Conservation (phyloP, 2,329 filamentous ascomycete genomes). For the Nemania sp. region DNA sequence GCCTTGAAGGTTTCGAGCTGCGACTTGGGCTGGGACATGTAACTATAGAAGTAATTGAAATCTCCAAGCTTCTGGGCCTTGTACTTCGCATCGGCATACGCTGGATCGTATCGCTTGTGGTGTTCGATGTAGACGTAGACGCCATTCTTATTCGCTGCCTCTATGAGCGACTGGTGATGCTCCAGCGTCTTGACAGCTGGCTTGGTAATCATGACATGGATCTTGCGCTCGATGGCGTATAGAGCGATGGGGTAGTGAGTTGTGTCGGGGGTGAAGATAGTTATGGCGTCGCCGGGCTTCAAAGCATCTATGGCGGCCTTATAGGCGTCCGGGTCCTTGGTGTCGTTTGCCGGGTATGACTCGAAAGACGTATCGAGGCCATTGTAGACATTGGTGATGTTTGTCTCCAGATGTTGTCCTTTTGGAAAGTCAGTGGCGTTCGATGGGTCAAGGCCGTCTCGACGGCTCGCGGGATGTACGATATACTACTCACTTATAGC, state of each 20-base stretch:
- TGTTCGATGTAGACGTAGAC: slow-evolving; percentile 95
- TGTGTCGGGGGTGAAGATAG: slow-evolving; percentile 93
- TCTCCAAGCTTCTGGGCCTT: slow-evolving; percentile 79
- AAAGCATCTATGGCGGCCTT: slow-evolving; percentile 86
- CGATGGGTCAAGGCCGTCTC: background rate
- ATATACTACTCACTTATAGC: slow-evolving; percentile 71
- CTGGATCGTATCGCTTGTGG: slow-evolving; percentile 94
- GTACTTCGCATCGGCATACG: slow-evolving; percentile 84
- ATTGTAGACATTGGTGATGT: slow-evolving; percentile 89
- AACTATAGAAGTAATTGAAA: slow-evolving; percentile 98
- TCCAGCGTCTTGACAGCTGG: slow-evolving; percentile 84
- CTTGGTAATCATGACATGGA: slow-evolving; percentile 94
- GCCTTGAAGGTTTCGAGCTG: slow-evolving; percentile 94
- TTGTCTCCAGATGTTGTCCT: slow-evolving; percentile 84
- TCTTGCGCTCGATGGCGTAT: slow-evolving; percentile 84
- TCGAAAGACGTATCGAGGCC: slow-evolving; percentile 83
- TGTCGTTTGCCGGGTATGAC: slow-evolving; percentile 77
- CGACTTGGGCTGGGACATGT: slow-evolving; percentile 92
- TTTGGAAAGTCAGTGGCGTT: slow-evolving; percentile 8
- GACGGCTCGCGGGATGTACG: background rate
- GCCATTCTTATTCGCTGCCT: slow-evolving; percentile 70
- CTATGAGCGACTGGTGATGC: slow-evolving; percentile 78
- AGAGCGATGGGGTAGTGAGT: slow-evolving; percentile 91
- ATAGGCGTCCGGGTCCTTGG: slow-evolving; percentile 79
- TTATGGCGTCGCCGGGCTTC: slow-evolving; percentile 82